Percentiles rank a stretch among this genome's conserved stretches.
These are phyloP conservation scores for Alliaria petiolata DNA, from an alignment of 345 rosid genomes.

Conservation along the genomic window DNA sequence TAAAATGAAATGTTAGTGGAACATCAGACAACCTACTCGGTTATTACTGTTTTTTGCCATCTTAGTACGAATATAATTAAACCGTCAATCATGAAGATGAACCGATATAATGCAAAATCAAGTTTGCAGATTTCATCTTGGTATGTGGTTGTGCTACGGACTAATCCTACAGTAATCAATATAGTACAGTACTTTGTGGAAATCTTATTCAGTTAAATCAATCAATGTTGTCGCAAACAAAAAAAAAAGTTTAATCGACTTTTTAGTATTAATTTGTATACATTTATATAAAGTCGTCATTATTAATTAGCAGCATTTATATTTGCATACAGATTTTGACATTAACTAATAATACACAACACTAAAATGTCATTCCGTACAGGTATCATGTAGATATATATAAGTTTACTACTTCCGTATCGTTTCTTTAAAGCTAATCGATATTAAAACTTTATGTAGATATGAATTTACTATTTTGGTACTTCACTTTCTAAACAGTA, in stretches of 20 bases:
- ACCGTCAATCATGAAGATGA: conserved; percentile 1
- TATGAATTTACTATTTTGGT: conserved; percentile 12
- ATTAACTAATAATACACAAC: background rate
- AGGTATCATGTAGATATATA: background rate
- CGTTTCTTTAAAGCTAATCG: background rate
- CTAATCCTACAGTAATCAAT: background rate
- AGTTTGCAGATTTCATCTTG: too few relatives aligned
- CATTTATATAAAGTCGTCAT: too few relatives aligned
- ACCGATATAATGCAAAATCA: background rate
- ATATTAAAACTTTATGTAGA: background rate
- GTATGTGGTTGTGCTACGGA: background rate
- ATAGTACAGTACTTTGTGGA: too few relatives aligned
- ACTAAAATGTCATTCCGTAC: conserved; percentile 2
- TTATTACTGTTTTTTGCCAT: too few relatives aligned
- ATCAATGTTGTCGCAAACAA: too few relatives aligned
- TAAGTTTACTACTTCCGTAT: conserved; percentile 4
- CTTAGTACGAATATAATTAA: too few relatives aligned
- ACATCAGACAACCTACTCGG: too few relatives aligned
- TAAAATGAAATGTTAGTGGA: too few relatives aligned
- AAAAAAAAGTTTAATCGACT: too few relatives aligned
- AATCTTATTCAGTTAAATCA: too few relatives aligned
- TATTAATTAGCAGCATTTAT: too few relatives aligned
- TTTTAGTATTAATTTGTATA: too few relatives aligned
- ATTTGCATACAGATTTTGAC: background rate
- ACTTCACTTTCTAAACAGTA: conserved; percentile 7